Base-by-base conservation (phyloP, 2,329 filamentous ascomycete species). In the Colletotrichum cereale region DNA sequence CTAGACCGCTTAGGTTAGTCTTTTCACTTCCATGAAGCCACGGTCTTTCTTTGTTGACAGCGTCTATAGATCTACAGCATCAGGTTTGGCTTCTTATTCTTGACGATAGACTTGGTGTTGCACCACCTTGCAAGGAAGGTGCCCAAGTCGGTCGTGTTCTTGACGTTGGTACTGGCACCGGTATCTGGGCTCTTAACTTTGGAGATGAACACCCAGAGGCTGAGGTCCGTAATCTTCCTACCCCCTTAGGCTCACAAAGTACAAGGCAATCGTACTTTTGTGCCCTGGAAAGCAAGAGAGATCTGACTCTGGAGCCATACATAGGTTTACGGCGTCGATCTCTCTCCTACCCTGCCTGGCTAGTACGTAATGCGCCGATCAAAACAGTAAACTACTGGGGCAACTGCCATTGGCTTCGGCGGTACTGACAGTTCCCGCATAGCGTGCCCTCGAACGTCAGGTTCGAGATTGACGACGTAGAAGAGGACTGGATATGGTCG, bases 401-500 rank as follows among this genome's bases (percentile, higher is more conserved):
- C 24, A 52, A 12, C 24, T 26, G 7, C 14, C 7, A 7, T 26
- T 8, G 16, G 2, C 2, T 52, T 24, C 11, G 1, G 11, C 21
- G 21, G 11, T 6, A 52, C 62, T 64, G 18, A 64, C 26, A 55
- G 72, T 75, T 29, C 11, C 6, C 11, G 5, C 5, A n/a, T 24
- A 77, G 75, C 58, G 82, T 84, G 2, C 84, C 84, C 0, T 80
- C 82, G 0, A 87, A 87, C 67, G 78, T 84, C 47, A 76, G 74
- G 18, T 87, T 87, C 73, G 80, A 83, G 48, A 75, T 86, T 38
- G 83, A 85, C 62, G 82, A 85, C 66, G 72, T 81, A 14, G 82
- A 83, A 50, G 77, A 79, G n/a, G 71, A 75, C 38, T 85, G 83
- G 83, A 78, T 76, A 1, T 85, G 77, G 38, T 67, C 72, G 0